phyloP scores from a whole-genome alignment of 768 basidiomycete genomes.

The Amanita brunnescens region DNA sequence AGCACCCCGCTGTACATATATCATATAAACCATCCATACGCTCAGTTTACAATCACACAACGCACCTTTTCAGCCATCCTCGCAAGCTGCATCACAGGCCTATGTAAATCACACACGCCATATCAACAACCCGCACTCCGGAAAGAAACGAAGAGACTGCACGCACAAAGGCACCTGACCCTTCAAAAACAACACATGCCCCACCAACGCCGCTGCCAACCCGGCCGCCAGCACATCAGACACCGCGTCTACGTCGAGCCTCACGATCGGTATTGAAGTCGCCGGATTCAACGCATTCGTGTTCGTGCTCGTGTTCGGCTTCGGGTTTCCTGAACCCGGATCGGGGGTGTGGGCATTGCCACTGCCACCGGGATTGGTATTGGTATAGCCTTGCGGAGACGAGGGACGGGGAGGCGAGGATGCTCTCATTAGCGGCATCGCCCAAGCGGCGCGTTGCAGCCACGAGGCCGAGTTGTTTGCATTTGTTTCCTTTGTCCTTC shows the following conservation, averaged over 20 bases:
- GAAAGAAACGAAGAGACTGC: background rate
- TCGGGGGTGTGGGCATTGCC: no score
- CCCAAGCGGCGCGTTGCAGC: background rate
- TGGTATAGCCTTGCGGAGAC: background rate
- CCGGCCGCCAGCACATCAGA: conserved; percentile 53
- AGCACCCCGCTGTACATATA: no score
- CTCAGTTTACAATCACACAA: no score
- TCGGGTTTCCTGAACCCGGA: background rate
- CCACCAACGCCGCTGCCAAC: conserved; percentile 53
- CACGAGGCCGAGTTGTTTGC: background rate
- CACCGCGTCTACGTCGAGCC: conserved; percentile 43
- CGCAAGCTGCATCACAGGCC: conserved; percentile 58
- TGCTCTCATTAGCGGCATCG: background rate
- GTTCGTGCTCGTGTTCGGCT: no score
- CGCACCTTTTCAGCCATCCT: conserved; percentile 44
- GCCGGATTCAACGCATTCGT: background rate
- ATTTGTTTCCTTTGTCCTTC: background rate
- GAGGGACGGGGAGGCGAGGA: background rate
- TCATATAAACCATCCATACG: no score
- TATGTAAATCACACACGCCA: conserved; percentile 21
- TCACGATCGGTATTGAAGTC: conserved; percentile 23
- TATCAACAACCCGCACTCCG: background rate
- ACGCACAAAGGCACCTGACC: conserved; percentile 74
- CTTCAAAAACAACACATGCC: conserved; percentile 70
- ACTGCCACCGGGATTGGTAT: no score